Percentiles rank a stretch among this genome's conserved stretches.
phyloP scores from a whole-genome alignment of 2,329 filamentous ascomycete genomes.

The Microcyclospora tardicrescens region DNA sequence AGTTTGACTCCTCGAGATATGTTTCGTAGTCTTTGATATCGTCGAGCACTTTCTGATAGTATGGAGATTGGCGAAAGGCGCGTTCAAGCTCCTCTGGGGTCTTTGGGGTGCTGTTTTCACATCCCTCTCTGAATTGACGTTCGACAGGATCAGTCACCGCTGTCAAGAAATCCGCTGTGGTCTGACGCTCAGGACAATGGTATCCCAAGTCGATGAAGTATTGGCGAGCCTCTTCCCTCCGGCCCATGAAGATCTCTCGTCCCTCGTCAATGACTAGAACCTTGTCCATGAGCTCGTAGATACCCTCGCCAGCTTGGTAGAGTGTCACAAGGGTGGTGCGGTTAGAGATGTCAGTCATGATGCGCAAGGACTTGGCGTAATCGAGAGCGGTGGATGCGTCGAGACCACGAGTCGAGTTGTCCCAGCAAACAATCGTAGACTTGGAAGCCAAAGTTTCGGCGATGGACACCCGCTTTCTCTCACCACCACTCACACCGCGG shows the following conservation, averaged over 20 bases:
- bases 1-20: slow-evolving; percentile 43
- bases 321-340: slow-evolving; percentile 58
- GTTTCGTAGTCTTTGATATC: slow-evolving; percentile 51
- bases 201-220: slow-evolving; percentile 58
- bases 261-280: slow-evolving; percentile 65
- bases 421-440: slow-evolving; percentile 62
- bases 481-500: slow-evolving; percentile 65
- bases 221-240: slow-evolving; percentile 44
- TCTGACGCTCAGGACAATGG: slow-evolving; percentile 46
- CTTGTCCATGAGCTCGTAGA: slow-evolving; percentile 67
- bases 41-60: slow-evolving; percentile 46
- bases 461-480: slow-evolving; percentile 68
- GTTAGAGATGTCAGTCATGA: slow-evolving; percentile 66
- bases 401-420: slow-evolving; percentile 68
- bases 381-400: slow-evolving; percentile 69
- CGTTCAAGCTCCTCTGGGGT: slow-evolving; percentile 55
- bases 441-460: slow-evolving; percentile 65
- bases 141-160: slow-evolving; percentile 62
- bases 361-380: slow-evolving; percentile 62
- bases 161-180: slow-evolving; percentile 67
- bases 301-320: slow-evolving; percentile 58
- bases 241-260: slow-evolving; percentile 54
- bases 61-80: slow-evolving; percentile 51
- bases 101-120: slow-evolving; percentile 53
- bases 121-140: slow-evolving; percentile 52